These are phyloP conservation scores for Gamarada debralockiae DNA, from an alignment of 495 filamentous ascomycete genomes.

Conservation along the genomic window DNA sequence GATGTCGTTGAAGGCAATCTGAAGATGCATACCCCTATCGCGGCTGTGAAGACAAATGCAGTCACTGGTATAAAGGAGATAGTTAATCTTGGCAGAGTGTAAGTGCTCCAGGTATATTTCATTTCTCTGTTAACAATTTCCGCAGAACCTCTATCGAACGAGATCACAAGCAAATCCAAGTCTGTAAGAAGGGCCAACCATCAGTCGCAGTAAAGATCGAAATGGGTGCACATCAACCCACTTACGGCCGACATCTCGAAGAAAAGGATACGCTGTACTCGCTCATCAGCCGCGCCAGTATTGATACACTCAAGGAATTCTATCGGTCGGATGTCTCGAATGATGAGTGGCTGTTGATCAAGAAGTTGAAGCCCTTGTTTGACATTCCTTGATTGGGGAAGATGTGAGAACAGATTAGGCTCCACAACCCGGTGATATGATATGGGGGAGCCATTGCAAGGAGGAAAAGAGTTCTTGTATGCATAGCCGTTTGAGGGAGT, in stretches of 20 bases:
- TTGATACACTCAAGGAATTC: conserved; percentile 95
- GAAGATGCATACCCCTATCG: conserved; percentile 80
- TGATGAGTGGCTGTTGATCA: conserved; percentile 88
- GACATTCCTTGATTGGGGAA: conserved; percentile 62
- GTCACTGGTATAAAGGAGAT: conserved; percentile 79
- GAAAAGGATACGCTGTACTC: conserved; percentile 89
- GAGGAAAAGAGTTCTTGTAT: conserved; percentile 2
- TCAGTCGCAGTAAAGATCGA: conserved; percentile 98
- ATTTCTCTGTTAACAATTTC: background rate
- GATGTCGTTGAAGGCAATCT: conserved; percentile 91
- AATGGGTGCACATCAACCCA: conserved; percentile 84
- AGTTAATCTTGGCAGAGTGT: conserved; percentile 88
- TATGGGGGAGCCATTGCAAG: background rate
- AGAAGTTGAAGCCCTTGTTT: conserved; percentile 91
- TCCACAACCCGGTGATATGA: background rate
- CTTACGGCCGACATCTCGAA: conserved; percentile 93
- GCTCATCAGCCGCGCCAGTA: conserved; percentile 77
- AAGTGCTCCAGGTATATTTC: conserved; percentile 53
- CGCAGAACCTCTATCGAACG: conserved; percentile 88
- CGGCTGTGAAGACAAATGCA: conserved; percentile 75
- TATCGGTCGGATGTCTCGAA: conserved; percentile 86
- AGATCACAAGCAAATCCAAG: conserved; percentile 88
- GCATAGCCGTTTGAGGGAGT: conserved; percentile 4
- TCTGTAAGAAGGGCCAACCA: conserved; percentile 94
- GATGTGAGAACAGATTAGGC: background rate